phyloP scores from a whole-genome alignment of 2,329 filamentous ascomycete species.

The Fusarium torulosum region DNA sequence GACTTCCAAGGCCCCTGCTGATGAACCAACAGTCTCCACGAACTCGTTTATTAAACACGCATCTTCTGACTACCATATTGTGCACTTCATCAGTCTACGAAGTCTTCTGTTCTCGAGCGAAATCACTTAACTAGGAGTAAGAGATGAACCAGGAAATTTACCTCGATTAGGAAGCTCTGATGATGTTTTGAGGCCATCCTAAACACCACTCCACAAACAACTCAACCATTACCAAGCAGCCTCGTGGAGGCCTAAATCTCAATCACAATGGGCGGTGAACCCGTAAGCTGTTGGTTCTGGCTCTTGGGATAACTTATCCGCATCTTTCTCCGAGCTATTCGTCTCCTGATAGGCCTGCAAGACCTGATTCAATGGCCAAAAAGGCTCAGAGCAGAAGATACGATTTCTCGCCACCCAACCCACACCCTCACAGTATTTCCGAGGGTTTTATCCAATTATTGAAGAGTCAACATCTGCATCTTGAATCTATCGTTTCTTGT shows the following conservation, averaged over 20 bases:
- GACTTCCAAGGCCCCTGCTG: no score
- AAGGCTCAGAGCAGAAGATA: background rate
- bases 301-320: background rate
- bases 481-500: background rate
- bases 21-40: no score
- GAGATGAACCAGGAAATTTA: background rate
- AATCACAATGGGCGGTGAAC: slow-evolving; percentile 27
- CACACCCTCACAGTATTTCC: slow-evolving; percentile 19
- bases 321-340: background rate
- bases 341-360: slow-evolving; percentile 9
- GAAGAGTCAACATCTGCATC: slow-evolving; percentile 1
- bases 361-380: background rate
- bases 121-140: background rate
- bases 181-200: slow-evolving; percentile 20
- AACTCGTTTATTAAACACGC: background rate
- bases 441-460: slow-evolving; percentile 5
- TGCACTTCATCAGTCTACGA: background rate
- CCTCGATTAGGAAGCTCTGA: background rate
- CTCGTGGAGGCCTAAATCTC: slow-evolving; percentile 5
- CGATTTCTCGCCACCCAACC: background rate
- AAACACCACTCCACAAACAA: background rate
- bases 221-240: background rate
- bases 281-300: background rate
- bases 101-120: no score
- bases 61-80: background rate